phyloP scores from a whole-genome alignment of 495 filamentous ascomycete species.

The Hyaloscypha finlandica region DNA sequence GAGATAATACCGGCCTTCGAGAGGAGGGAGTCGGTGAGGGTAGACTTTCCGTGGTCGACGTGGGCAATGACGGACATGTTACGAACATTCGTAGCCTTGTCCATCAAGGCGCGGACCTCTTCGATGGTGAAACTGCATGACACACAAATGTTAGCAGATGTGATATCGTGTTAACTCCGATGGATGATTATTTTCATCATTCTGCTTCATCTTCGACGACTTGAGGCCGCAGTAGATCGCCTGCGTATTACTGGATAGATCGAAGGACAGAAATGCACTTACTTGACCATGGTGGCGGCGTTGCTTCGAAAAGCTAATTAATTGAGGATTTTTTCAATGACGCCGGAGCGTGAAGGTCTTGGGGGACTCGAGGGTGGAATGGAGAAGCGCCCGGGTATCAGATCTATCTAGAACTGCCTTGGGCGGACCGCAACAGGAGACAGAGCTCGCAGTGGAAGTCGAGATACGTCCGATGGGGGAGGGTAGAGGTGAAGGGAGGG shows the following conservation, averaged over 20 bases:
- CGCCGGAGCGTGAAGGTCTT: conserved; percentile 26
- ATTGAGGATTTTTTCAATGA: conserved; percentile 28
- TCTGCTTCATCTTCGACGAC: conserved; percentile 1
- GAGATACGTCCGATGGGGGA: conserved; percentile 17
- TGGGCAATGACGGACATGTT: conserved; percentile 99
- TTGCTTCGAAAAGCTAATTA: conserved; percentile 52
- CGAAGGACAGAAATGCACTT: conserved; percentile 53
- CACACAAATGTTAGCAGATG: conserved; percentile 22
- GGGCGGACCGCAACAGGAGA: conserved; percentile 24
- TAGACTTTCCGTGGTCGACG: conserved; percentile 99
- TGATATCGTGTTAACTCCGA: conserved; percentile 16
- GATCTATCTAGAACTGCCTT: conserved; percentile 31
- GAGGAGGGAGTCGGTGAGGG: conserved; percentile 97
- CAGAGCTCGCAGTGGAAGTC: conserved; percentile 22
- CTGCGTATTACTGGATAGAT: conserved; percentile 5
- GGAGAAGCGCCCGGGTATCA: conserved; percentile 21
- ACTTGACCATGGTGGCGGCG: conserved; percentile 99
- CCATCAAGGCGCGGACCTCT: conserved; percentile 96
- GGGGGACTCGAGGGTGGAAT: conserved; percentile 15
- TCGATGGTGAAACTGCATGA: conserved; percentile 93
- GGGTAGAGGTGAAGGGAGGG: conserved; percentile 1
- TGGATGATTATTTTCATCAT: conserved; percentile 4
- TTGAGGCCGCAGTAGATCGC: conserved; percentile 8
- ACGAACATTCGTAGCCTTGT: conserved; percentile 96
- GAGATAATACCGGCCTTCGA: conserved; percentile 99